Percentiles rank a stretch among this genome's conserved stretches.
These are phyloP conservation scores for Lentithecium fluviatile DNA, from an alignment of 495 filamentous ascomycete genomes.

Conservation along the genomic window DNA sequence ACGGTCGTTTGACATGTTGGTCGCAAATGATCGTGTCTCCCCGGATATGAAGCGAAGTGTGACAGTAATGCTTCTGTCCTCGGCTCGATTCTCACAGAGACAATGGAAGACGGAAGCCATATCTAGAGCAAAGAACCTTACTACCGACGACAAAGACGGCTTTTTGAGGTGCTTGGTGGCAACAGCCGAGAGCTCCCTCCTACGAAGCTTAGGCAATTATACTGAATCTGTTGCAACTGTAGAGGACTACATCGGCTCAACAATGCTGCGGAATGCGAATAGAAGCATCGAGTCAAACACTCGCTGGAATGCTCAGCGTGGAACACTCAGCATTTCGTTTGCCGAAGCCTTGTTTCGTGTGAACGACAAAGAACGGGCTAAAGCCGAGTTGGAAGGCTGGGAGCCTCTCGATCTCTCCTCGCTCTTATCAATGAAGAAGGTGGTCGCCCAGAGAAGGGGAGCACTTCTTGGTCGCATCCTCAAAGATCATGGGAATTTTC, in stretches of 20 bases:
- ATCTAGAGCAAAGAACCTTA: not conserved
- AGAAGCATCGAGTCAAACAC: conserved; percentile 1
- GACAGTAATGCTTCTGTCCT: not conserved
- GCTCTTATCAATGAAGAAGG: not conserved
- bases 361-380: not conserved
- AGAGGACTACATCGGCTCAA: not conserved
- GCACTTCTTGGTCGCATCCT: not conserved
- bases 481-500: not conserved
- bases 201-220: not conserved
- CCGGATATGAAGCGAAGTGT: not conserved
- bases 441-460: not conserved
- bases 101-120: not conserved
- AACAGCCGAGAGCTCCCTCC: not conserved
- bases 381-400: not conserved
- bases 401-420: not conserved
- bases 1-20: not conserved
- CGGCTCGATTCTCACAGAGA: not conserved
- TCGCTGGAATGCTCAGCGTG: conserved; percentile 1
- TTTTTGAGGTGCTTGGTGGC: not conserved
- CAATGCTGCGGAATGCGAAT: not conserved
- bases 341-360: not conserved
- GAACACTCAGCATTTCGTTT: not conserved
- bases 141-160: not conserved
- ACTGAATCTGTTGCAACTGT: not conserved
- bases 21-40: not conserved